Percentiles rank a stretch among this genome's conserved stretches.
These are phyloP conservation scores for Rhizopogon sp. DNA, from an alignment of 768 basidiomycete species.

Conservation along the genomic window DNA sequence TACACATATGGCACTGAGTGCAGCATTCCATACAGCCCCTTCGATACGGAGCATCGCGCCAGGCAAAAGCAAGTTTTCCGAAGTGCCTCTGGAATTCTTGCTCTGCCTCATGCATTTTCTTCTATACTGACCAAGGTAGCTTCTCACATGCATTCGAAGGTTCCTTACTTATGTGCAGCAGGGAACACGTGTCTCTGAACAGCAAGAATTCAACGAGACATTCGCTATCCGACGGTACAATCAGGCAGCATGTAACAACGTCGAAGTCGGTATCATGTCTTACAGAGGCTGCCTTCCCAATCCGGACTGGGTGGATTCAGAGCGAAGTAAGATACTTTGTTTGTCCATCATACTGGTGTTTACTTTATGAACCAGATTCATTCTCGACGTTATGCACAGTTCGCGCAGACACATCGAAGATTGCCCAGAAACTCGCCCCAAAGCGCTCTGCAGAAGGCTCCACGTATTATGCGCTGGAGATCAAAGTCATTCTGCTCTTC, in stretches of 20 bases:
- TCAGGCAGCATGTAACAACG: conserved; percentile 13
- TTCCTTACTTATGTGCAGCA: conserved; percentile 8
- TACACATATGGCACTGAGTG: conserved; percentile 44
- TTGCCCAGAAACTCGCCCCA: conserved; percentile 20
- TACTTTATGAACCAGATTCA: conserved; percentile 15
- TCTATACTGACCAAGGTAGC: conserved; percentile 38
- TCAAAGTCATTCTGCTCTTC: conserved; percentile 40
- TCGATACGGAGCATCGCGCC: conserved; percentile 35
- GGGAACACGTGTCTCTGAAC: conserved; percentile 42
- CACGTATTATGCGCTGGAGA: conserved; percentile 21
- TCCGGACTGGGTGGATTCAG: conserved; percentile 30
- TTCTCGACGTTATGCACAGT: conserved; percentile 32
- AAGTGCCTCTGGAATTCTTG: conserved; percentile 32
- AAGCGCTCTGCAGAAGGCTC: conserved; percentile 17
- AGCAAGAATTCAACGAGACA: conserved; percentile 37
- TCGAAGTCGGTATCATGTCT: conserved; percentile 21
- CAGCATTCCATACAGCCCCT: conserved; percentile 28
- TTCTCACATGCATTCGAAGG: neutral
- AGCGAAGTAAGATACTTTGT: conserved; percentile 19
- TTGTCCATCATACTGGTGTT: neutral
- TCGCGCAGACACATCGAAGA: conserved; percentile 26
- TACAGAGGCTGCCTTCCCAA: conserved; percentile 24
- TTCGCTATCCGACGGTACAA: conserved; percentile 27
- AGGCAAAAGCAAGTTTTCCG: conserved; percentile 28
- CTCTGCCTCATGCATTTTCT: conserved; percentile 37